Conservation (phyloP, 768 basidiomycete genomes). For the Suillus subaureus region DNA sequence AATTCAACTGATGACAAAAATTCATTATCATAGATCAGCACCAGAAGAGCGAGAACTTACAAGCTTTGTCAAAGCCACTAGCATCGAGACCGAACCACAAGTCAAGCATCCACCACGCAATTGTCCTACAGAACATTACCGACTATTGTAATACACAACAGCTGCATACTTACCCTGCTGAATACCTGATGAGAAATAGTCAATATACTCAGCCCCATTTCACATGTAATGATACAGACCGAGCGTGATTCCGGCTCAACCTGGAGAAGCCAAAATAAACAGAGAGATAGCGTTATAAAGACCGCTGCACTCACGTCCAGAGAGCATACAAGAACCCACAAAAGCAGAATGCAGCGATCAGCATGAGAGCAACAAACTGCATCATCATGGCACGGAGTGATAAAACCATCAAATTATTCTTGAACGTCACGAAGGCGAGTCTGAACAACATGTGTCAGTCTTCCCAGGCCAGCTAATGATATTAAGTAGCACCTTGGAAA, state of each 20-base stretch:
- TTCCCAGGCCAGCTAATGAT: not conserved
- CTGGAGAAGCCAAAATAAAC: conserved; percentile 35
- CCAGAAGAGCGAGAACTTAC: conserved; percentile 45
- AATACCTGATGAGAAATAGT: conserved; percentile 24
- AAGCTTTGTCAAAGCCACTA: conserved; percentile 79
- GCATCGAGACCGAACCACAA: conserved; percentile 96
- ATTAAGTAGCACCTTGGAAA: conserved; percentile 67
- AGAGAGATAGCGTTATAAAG: not conserved
- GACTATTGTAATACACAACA: not conserved
- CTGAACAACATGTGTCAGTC: conserved; percentile 39
- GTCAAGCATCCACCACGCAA: conserved; percentile 96
- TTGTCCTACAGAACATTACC: conserved; percentile 44
- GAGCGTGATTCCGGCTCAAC: conserved; percentile 59
- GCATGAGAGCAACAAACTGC: conserved; percentile 84
- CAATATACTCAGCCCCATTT: not conserved
- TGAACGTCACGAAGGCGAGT: conserved; percentile 88
- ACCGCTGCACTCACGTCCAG: conserved; percentile 72
- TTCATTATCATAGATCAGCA: conserved; percentile 9
- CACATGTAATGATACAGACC: conserved; percentile 39
- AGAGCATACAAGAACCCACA: conserved; percentile 91
- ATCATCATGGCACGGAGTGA: conserved; percentile 90
- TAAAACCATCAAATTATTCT: conserved; percentile 78
- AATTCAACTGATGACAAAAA: conserved; percentile 55
- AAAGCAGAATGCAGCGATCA: conserved; percentile 88
- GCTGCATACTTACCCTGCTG: conserved; percentile 36